Evolutionary conservation across 352 stramenopile genomes (phyloP).

Genomic region (Phytophthora brassicae): DNA sequence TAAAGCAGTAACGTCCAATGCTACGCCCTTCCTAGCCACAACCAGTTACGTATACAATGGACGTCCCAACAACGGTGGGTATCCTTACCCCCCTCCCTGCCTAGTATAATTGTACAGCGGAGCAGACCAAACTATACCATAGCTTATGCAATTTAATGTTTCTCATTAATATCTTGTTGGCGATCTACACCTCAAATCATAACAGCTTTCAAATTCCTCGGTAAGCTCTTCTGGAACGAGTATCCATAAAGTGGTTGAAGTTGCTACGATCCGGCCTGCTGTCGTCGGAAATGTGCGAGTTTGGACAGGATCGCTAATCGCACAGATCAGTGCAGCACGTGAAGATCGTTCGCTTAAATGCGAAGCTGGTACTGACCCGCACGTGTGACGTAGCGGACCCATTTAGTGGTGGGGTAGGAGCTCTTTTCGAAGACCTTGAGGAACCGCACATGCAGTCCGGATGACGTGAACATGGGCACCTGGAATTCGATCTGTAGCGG

Average conservation of each 20-base stretch:
- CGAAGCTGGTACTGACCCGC: slow-evolving; percentile 97
- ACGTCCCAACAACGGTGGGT: slow-evolving; percentile 18
- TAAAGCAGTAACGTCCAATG: background rate
- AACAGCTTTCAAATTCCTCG: background rate
- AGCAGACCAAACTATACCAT: background rate
- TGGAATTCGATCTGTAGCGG: slow-evolving; percentile 98
- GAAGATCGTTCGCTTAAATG: slow-evolving; percentile 70
- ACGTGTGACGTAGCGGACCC: slow-evolving; percentile 98
- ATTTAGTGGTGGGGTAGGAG: slow-evolving; percentile 97
- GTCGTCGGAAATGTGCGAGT: background rate
- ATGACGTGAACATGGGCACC: slow-evolving; percentile 98
- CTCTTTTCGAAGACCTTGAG: slow-evolving; percentile 99
- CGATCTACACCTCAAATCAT: slow-evolving; percentile 3
- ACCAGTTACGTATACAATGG: slow-evolving; percentile 14
- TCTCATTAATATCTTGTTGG: background rate
- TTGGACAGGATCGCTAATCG: background rate
- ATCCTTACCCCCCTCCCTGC: slow-evolving; percentile 10
- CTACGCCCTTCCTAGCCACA: background rate
- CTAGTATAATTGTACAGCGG: background rate
- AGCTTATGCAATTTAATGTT: background rate
- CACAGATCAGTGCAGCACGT: background rate
- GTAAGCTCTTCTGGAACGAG: background rate
- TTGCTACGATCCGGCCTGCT: background rate
- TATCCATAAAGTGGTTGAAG: background rate
- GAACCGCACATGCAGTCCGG: slow-evolving; percentile 97